Percentiles rank a stretch among this genome's conserved stretches.
Conservation (phyloP, 2,329 filamentous ascomycete species). For the Tolypocladium inflatum region DNA sequence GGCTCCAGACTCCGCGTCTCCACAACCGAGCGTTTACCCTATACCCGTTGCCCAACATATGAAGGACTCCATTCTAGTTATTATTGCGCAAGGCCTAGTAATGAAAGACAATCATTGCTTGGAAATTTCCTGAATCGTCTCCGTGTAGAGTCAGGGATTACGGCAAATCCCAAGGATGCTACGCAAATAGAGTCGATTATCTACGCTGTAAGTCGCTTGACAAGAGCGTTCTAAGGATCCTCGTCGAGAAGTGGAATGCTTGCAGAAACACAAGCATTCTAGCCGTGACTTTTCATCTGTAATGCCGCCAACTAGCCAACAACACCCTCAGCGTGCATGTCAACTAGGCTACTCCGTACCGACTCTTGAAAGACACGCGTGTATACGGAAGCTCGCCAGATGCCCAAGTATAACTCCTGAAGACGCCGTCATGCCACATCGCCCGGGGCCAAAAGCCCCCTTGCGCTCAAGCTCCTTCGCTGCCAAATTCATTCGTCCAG, state of each 20-base stretch:
- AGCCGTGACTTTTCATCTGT: not conserved
- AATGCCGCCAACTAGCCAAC: not conserved
- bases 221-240: not conserved
- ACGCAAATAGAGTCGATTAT: not conserved
- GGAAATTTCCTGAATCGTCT: too few species aligned
- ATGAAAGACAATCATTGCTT: not conserved
- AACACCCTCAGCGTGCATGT: not conserved
- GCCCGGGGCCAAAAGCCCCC: conserved; percentile 1
- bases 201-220: not conserved
- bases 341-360: not conserved
- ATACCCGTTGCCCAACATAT: not conserved
- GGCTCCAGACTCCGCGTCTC: not conserved
- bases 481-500: conserved; percentile 95
- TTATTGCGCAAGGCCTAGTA: not conserved
- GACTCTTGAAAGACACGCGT: conserved; percentile 5
- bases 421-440: conserved; percentile 19
- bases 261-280: not conserved
- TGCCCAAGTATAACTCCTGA: conserved; percentile 16
- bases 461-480: conserved; percentile 57
- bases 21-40: not conserved
- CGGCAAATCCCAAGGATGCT: not conserved
- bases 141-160: not conserved
- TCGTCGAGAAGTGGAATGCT: too few species aligned
- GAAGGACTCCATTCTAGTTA: too few species aligned
- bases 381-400: conserved; percentile 8